phyloP scores from a whole-genome alignment of 495 filamentous ascomycete species.

The Xylaria venustula region DNA sequence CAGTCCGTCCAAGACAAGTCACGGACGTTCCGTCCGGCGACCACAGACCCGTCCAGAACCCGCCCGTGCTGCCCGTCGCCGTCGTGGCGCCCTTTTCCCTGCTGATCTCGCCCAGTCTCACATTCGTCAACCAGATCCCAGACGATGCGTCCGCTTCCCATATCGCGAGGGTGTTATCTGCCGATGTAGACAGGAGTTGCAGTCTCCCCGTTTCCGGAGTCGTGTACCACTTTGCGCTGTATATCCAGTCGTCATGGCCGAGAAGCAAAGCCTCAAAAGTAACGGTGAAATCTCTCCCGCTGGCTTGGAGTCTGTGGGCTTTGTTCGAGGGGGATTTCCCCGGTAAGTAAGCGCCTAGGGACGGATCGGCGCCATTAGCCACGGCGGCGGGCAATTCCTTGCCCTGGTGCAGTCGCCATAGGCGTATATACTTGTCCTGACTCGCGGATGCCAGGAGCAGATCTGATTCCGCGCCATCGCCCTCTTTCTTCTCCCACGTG shows the following conservation, averaged over 20 bases:
- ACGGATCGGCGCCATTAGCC: slow-evolving; percentile 41
- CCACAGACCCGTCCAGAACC: slow-evolving; percentile 96
- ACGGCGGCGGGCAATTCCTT: slow-evolving; percentile 54
- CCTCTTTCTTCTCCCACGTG: slow-evolving; percentile 50
- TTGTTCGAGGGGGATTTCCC: slow-evolving; percentile 79
- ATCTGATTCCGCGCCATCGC: slow-evolving; percentile 52
- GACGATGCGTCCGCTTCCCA: slow-evolving; percentile 83
- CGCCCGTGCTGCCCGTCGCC: slow-evolving; percentile 91
- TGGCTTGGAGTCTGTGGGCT: slow-evolving; percentile 63
- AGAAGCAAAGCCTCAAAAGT: slow-evolving; percentile 94
- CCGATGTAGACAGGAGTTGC: slow-evolving; percentile 85
- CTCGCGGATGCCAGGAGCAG: slow-evolving; percentile 88
- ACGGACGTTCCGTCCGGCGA: slow-evolving; percentile 72
- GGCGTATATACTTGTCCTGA: slow-evolving; percentile 94
- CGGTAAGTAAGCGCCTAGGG: slow-evolving; percentile 52
- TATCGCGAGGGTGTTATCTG: slow-evolving; percentile 89
- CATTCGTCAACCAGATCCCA: slow-evolving; percentile 83
- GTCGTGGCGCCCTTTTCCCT: slow-evolving; percentile 91
- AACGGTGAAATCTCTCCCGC: slow-evolving; percentile 63
- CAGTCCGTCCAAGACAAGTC: slow-evolving; percentile 81
- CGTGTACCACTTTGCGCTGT: slow-evolving; percentile 71
- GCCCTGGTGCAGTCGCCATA: slow-evolving; percentile 83
- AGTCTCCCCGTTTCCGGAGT: slow-evolving; percentile 40
- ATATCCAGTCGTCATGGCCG: slow-evolving; percentile 98
- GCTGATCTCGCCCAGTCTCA: slow-evolving; percentile 89